phyloP scores from a whole-genome alignment of 1,284 basidiomycete species.

The Tilletia indica region DNA sequence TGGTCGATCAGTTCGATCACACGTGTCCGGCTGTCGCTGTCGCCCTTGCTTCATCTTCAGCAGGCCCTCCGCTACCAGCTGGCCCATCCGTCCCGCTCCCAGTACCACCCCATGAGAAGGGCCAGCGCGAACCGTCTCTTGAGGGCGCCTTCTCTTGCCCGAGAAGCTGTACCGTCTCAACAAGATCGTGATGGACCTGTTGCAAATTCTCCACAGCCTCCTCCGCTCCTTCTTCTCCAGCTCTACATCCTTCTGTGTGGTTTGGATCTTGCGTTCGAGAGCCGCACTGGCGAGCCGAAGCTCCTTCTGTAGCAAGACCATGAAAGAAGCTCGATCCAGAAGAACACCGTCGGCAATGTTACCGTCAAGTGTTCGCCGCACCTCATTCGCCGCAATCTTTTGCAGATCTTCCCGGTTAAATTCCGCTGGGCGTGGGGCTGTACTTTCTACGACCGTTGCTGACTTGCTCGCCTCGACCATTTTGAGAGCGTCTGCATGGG shows the following conservation, averaged over 20 bases:
- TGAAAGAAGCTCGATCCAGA: background rate
- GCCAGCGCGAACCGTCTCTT: slow-evolving; percentile 2
- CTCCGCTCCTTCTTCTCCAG: background rate
- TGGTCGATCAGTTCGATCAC: slow-evolving; percentile 73
- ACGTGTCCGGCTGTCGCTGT: background rate
- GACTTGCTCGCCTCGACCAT: background rate
- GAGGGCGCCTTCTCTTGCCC: background rate
- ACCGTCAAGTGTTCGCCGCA: background rate
- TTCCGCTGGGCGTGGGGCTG: no score
- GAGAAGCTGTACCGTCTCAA: background rate
- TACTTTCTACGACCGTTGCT: background rate
- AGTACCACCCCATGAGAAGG: background rate
- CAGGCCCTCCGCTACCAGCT: background rate
- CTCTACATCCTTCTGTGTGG: background rate
- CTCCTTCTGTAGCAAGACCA: slow-evolving; percentile 13
- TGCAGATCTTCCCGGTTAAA: background rate
- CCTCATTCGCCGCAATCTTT: background rate
- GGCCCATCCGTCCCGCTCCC: background rate
- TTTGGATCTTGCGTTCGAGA: background rate
- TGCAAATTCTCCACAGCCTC: background rate
- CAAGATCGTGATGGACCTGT: background rate
- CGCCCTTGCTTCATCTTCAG: background rate
- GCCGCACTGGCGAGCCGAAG: background rate
- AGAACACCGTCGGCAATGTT: background rate
- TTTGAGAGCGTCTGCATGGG: background rate